Conservation (phyloP, 768 basidiomycete species). For the Hericium alpestre region DNA sequence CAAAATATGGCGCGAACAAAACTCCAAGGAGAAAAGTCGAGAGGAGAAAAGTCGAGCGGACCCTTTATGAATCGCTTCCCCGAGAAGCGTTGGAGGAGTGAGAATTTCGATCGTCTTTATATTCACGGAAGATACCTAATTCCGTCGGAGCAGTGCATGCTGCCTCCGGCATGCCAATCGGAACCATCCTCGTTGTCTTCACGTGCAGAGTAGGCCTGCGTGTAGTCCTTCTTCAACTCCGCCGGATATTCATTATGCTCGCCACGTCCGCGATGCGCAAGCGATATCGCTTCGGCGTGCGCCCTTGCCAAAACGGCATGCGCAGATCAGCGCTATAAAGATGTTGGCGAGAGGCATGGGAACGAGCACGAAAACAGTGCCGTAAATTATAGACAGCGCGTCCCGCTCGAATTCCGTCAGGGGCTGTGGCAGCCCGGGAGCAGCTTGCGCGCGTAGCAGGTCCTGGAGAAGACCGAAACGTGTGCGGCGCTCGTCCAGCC, state of each 20-base stretch:
- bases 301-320: slow-evolving; percentile 53
- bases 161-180: background rate
- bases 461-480: slow-evolving; percentile 43
- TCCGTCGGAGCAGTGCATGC: background rate
- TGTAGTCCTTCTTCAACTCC: background rate
- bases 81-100: background rate
- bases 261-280: slow-evolving; percentile 38
- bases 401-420: slow-evolving; percentile 44
- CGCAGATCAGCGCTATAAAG: slow-evolving; percentile 47
- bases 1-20: too few species aligned
- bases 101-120: background rate
- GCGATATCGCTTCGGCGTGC: slow-evolving; percentile 51
- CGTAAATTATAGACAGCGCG: slow-evolving; percentile 38
- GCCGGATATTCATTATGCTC: background rate
- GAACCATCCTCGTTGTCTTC: background rate
- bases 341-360: slow-evolving; percentile 29
- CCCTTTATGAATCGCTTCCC: background rate
- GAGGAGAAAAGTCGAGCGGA: too few species aligned
- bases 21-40: too few species aligned
- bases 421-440: slow-evolving; percentile 61
- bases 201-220: too few species aligned
- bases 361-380: slow-evolving; percentile 39
- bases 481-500: slow-evolving; percentile 55
- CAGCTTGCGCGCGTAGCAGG: slow-evolving; percentile 50
- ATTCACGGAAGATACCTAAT: slow-evolving; percentile 4